Conservation (phyloP, 805 yeast genomes). For the Yarrowia divulgata region DNA sequence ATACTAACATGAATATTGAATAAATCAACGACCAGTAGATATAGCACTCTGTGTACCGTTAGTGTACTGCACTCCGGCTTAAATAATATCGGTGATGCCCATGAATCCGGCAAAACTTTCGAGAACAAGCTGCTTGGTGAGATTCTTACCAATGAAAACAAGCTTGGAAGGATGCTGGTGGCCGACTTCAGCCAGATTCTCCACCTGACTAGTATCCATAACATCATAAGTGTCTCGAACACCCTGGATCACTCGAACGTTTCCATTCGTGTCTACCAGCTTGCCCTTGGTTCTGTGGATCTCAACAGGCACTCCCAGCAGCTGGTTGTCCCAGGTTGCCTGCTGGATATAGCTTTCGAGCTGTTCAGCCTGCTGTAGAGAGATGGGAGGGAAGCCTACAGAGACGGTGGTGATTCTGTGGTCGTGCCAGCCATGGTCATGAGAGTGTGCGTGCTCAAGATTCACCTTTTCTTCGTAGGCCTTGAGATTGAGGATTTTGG, state of each 20-base stretch:
- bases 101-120: slow-evolving; percentile 33
- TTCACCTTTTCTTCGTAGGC: slow-evolving; percentile 64
- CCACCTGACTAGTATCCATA: slow-evolving; percentile 53
- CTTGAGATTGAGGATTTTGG: slow-evolving; percentile 73
- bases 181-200: slow-evolving; percentile 49
- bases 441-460: slow-evolving; percentile 42
- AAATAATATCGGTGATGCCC: slow-evolving; percentile 16
- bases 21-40: too few relatives aligned
- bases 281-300: slow-evolving; percentile 86
- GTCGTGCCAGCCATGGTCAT: slow-evolving; percentile 46
- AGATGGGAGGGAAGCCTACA: slow-evolving; percentile 56
- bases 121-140: slow-evolving; percentile 49
- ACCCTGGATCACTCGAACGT: slow-evolving; percentile 78
- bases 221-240: slow-evolving; percentile 92
- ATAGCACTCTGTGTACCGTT: too few relatives aligned
- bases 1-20: slow-evolving; percentile 10
- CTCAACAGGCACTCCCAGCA: slow-evolving; percentile 59
- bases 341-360: slow-evolving; percentile 72
- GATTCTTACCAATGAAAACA: slow-evolving; percentile 77
- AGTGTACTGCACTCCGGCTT: not conserved
- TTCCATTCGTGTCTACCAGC: slow-evolving; percentile 53
- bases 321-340: slow-evolving; percentile 74
- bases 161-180: slow-evolving; percentile 60
- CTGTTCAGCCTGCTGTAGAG: slow-evolving; percentile 52
- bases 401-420: slow-evolving; percentile 60